Conservation (phyloP, 169 alveolate genomes). For the Eimeria praecox region DNA sequence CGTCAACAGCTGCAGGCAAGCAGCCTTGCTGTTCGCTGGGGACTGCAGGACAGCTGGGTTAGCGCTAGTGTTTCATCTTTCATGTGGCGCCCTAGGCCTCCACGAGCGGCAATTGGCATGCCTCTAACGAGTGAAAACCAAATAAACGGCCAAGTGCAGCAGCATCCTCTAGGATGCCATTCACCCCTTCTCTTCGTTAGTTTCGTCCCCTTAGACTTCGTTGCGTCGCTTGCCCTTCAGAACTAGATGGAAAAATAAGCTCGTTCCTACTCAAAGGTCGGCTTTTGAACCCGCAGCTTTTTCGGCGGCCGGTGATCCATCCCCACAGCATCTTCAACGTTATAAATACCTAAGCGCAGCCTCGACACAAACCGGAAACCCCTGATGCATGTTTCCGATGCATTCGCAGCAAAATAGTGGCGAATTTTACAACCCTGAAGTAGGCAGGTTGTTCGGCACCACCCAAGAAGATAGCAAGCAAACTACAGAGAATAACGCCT, state of each 20-base stretch:
- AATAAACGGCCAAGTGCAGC: too few species aligned
- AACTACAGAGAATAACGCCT: neutral
- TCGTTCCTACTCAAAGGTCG: conserved; percentile 4
- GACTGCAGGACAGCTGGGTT: neutral
- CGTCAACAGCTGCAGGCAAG: neutral
- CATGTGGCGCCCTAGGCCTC: neutral
- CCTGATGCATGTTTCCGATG: neutral
- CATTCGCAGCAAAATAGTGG: neutral
- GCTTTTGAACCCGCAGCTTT: conserved; percentile 5
- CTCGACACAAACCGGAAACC: neutral
- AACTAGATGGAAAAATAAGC: neutral
- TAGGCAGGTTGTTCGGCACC: neutral
- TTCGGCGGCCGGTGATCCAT: conserved; percentile 60
- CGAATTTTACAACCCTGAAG: neutral
- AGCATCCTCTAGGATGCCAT: too few species aligned
- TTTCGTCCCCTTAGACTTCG: too few species aligned
- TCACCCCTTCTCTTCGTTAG: too few species aligned
- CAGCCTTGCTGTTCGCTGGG: neutral
- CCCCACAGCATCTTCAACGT: conserved; percentile 53
- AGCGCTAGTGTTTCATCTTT: neutral
- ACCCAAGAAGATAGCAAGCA: neutral
- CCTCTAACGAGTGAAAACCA: neutral
- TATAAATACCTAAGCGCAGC: conserved; percentile 31
- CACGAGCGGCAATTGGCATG: neutral
- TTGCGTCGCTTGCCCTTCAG: neutral